These are phyloP conservation scores for Opeltia flavorubescens DNA, from an alignment of 495 filamentous ascomycete genomes.

Conservation along the genomic window DNA sequence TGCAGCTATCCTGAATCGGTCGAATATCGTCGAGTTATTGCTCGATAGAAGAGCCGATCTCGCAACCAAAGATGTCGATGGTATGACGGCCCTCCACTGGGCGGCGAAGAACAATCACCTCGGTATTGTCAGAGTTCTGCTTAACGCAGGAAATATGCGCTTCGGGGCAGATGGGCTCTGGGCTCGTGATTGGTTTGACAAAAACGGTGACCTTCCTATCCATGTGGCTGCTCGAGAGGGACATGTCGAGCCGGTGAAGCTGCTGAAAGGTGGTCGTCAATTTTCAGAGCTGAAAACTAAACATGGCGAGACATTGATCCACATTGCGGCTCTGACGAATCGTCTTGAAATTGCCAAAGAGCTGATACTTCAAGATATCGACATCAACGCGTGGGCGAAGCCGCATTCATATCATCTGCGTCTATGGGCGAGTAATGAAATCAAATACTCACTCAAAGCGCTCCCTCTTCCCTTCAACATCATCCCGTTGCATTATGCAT, in stretches of 20 bases:
- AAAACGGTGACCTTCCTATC: constrained; percentile 5
- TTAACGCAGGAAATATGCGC: constrained; percentile 3
- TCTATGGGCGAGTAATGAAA: background rate
- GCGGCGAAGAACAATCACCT: constrained; percentile 5
- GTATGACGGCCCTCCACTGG: constrained; percentile 7
- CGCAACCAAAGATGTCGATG: background rate
- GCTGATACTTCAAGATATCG: constrained; percentile 3
- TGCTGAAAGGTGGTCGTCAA: constrained; percentile 1
- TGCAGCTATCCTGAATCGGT: constrained; percentile 3
- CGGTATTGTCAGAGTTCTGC: background rate
- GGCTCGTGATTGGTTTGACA: background rate
- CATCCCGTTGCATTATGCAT: constrained; percentile 11
- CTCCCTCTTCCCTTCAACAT: constrained; percentile 3
- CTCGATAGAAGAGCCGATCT: constrained; percentile 3
- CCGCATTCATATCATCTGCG: background rate
- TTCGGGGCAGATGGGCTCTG: background rate
- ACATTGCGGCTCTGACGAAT: constrained; percentile 9
- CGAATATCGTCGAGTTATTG: constrained; percentile 2
- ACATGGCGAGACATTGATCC: constrained; percentile 5
- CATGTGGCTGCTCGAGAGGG: constrained; percentile 6
- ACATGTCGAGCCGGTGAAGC: background rate
- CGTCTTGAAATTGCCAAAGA: constrained; percentile 6
- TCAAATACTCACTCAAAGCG: background rate
- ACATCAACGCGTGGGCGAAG: constrained; percentile 10
- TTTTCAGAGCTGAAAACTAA: constrained; percentile 7